Percentiles rank a stretch among this genome's conserved stretches.
phyloP scores from a whole-genome alignment of 306 rosid genomes.

The Canavalia ensiformis region DNA sequence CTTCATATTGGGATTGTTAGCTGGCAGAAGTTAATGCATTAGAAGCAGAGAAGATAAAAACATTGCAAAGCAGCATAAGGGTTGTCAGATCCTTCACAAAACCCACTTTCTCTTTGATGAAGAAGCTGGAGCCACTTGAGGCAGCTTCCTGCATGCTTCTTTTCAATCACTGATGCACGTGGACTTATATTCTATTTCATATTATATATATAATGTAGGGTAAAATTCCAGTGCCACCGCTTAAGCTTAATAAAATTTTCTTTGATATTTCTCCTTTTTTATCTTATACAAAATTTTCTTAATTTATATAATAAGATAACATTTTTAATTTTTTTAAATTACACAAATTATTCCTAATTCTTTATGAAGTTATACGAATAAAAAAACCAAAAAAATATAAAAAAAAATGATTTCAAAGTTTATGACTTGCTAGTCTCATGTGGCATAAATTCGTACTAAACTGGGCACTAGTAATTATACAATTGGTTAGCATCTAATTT shows the following conservation, averaged over 20 bases:
- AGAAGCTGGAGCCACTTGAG: conserved; percentile 40
- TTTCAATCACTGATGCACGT: conserved; percentile 53
- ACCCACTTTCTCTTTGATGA: conserved; percentile 59
- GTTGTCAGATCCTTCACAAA: conserved; percentile 74
- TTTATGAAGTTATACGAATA: too few species aligned
- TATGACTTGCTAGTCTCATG: neutral
- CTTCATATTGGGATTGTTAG: conserved; percentile 69
- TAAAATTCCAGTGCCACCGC: too few species aligned
- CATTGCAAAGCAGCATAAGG: conserved; percentile 57
- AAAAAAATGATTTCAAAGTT: neutral
- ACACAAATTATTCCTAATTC: too few species aligned
- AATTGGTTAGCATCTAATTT: neutral
- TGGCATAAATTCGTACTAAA: neutral
- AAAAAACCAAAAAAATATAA: too few species aligned
- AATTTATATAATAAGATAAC: too few species aligned
- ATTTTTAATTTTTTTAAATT: too few species aligned
- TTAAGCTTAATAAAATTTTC: too few species aligned
- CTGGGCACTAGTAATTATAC: neutral
- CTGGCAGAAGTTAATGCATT: conserved; percentile 69
- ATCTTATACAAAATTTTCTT: too few species aligned
- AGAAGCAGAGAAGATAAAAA: conserved; percentile 39
- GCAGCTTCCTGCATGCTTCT: conserved; percentile 62
- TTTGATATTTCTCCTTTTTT: too few species aligned
- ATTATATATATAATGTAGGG: too few species aligned
- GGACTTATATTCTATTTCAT: conserved; percentile 42